phyloP scores from a whole-genome alignment of 2,329 filamentous ascomycete species.

The Reticulascus tulasneorum region DNA sequence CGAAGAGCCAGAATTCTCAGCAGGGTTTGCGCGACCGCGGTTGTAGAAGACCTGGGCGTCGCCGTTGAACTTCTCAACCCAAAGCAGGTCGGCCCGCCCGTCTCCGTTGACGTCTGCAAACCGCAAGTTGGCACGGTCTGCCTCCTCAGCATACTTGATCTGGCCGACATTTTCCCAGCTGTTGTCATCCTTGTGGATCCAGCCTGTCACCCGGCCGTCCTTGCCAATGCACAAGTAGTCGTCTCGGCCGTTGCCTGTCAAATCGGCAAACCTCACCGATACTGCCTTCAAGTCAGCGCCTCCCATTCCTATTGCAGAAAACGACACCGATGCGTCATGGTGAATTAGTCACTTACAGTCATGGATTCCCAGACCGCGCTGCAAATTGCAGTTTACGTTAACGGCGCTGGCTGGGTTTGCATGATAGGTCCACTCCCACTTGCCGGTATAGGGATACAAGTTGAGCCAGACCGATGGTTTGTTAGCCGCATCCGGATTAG shows the following conservation, averaged over 20 bases:
- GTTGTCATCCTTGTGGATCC: conserved; percentile 16
- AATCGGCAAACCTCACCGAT: conserved; percentile 25
- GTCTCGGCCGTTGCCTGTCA: conserved; percentile 22
- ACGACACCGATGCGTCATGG: too few relatives aligned
- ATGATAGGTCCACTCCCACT: conserved; percentile 10
- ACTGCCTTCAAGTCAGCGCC: conserved; percentile 25
- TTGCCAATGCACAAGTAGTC: conserved; percentile 29
- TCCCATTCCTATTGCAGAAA: conserved; percentile 13
- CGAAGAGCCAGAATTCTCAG: too few relatives aligned
- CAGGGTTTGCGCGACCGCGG: conserved; percentile 15
- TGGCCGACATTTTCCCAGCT: conserved; percentile 18
- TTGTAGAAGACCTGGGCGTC: conserved; percentile 27
- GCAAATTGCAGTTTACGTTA: too few relatives aligned
- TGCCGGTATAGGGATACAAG: conserved; percentile 7
- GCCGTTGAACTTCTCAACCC: conserved; percentile 30
- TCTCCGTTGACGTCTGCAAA: conserved; percentile 36
- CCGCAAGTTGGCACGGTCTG: conserved; percentile 30
- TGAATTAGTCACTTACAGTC: too few relatives aligned
- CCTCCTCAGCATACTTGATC: conserved; percentile 22
- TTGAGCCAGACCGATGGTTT: conserved; percentile 22
- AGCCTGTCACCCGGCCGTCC: conserved; percentile 21
- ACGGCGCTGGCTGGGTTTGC: too few relatives aligned
- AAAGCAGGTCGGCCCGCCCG: conserved; percentile 29
- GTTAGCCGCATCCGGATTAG: conserved; percentile 22
- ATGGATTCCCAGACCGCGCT: too few relatives aligned